Evolutionary conservation across 805 yeast species (phyloP).

Genomic region (Zygoascus flipseniorum): DNA sequence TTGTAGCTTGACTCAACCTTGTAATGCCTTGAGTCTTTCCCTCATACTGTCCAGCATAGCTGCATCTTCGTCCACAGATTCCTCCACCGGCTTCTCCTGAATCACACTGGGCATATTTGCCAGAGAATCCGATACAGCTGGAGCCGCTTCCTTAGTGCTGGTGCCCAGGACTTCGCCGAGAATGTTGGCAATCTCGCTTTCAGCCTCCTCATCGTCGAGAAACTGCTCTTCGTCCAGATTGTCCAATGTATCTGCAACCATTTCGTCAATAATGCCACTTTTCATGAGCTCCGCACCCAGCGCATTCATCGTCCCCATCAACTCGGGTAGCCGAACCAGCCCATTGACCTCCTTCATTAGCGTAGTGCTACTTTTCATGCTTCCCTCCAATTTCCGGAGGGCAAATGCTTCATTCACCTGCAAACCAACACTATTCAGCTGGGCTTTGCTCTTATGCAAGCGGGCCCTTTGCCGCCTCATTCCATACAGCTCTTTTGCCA

Average conservation of each 20-base stretch:
- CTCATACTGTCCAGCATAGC: conserved; percentile 72
- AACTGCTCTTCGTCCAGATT: conserved; percentile 55
- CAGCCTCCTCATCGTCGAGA: conserved; percentile 28
- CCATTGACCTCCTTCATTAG: conserved; percentile 85
- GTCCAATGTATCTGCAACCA: conserved; percentile 88
- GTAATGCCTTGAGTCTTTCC: conserved; percentile 78
- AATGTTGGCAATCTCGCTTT: conserved; percentile 32
- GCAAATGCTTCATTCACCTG: conserved; percentile 89
- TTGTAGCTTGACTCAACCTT: conserved; percentile 32
- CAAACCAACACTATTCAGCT: conserved; percentile 76
- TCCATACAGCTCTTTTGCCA: conserved; percentile 74
- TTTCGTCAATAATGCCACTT: conserved; percentile 71
- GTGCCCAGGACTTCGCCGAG: conserved; percentile 32
- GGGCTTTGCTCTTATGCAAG: conserved; percentile 73
- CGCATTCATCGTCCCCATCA: conserved; percentile 76
- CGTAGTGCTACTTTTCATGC: conserved; percentile 66
- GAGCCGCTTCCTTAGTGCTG: conserved; percentile 39
- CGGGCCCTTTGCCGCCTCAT: conserved; percentile 67
- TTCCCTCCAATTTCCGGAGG: conserved; percentile 70
- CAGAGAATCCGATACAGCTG: conserved; percentile 33
- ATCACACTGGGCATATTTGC: conserved; percentile 6
- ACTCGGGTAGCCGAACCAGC: conserved; percentile 68
- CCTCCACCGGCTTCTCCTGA: conserved; percentile 22
- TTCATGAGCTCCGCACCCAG: conserved; percentile 74
- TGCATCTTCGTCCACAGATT: conserved; percentile 60